phyloP scores from a whole-genome alignment of 2,329 filamentous ascomycete genomes.

The Fulvia fulva region DNA sequence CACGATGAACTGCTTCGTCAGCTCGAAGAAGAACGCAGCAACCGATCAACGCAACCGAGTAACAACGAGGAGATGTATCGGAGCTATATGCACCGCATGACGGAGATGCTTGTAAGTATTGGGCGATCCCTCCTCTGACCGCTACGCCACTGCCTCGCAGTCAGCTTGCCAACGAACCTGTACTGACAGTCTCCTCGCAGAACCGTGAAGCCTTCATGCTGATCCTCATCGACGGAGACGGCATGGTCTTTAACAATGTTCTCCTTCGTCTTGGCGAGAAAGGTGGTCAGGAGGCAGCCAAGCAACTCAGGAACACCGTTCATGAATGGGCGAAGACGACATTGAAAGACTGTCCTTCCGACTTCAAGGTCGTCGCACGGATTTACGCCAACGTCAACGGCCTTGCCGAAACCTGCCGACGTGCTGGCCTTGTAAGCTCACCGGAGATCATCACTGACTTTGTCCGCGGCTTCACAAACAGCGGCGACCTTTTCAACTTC shows the following conservation, averaged over 20 bases:
- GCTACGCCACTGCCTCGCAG: too few relatives aligned
- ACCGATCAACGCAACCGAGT: background rate
- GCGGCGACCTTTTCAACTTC: conserved; percentile 56
- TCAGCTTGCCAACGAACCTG: too few relatives aligned
- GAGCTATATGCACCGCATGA: conserved; percentile 1
- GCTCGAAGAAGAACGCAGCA: conserved; percentile 26
- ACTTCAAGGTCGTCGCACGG: conserved; percentile 46
- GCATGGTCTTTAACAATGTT: conserved; percentile 43
- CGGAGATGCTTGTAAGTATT: conserved; percentile 29
- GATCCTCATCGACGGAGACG: conserved; percentile 60
- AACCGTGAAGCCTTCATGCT: conserved; percentile 56
- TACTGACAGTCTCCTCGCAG: conserved; percentile 22
- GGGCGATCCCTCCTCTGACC: background rate
- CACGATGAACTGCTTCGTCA: conserved; percentile 26
- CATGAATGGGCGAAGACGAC: conserved; percentile 39
- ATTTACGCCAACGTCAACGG: conserved; percentile 44
- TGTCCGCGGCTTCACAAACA: conserved; percentile 54
- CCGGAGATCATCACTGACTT: conserved; percentile 41
- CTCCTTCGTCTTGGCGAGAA: conserved; percentile 38
- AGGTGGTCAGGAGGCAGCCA: conserved; percentile 55
- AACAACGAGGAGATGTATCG: conserved; percentile 1
- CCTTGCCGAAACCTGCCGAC: conserved; percentile 14
- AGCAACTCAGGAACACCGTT: conserved; percentile 49
- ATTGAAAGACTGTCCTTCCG: conserved; percentile 29
- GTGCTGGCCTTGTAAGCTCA: conserved; percentile 48